Evolutionary conservation across 2,329 filamentous ascomycete genomes (phyloP).

Genomic region (Metarhizium robertsii): DNA sequence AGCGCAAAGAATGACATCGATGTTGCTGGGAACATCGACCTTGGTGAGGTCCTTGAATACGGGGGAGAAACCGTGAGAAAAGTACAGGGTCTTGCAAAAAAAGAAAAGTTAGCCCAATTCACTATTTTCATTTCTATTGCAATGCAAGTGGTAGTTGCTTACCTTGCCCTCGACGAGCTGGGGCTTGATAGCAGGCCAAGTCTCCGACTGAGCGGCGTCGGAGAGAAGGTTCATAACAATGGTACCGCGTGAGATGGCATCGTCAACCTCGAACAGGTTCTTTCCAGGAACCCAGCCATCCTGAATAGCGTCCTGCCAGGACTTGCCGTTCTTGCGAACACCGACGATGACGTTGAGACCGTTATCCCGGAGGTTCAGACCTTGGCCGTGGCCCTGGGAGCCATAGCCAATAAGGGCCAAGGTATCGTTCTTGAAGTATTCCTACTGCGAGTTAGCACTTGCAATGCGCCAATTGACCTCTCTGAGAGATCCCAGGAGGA

Average conservation of each 20-base stretch:
- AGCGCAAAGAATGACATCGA: slow-evolving; percentile 98
- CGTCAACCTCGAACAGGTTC: slow-evolving; percentile 97
- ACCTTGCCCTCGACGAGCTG: slow-evolving; percentile 98
- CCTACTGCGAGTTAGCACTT: slow-evolving; percentile 39
- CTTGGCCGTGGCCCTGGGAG: slow-evolving; percentile 97
- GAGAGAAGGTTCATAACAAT: slow-evolving; percentile 99
- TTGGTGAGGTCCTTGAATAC: slow-evolving; percentile 99
- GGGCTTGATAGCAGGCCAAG: slow-evolving; percentile 96
- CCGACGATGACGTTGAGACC: slow-evolving; percentile 98
- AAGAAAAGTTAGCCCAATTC: background rate
- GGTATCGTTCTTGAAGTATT: slow-evolving; percentile 99
- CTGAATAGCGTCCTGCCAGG: slow-evolving; percentile 94
- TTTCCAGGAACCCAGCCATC: slow-evolving; percentile 98
- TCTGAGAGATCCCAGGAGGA: background rate
- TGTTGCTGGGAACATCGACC: slow-evolving; percentile 89
- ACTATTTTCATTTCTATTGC: background rate
- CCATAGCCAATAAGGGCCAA: slow-evolving; percentile 98
- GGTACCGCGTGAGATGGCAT: slow-evolving; percentile 87
- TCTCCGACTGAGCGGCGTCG: slow-evolving; percentile 97
- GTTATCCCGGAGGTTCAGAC: slow-evolving; percentile 99
- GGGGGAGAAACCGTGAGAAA: slow-evolving; percentile 99
- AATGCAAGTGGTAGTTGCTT: slow-evolving; percentile 18
- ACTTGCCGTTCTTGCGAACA: slow-evolving; percentile 96
- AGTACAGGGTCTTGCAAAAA: slow-evolving; percentile 78
- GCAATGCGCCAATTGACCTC: background rate